phyloP scores from a whole-genome alignment of 2,329 filamentous ascomycete genomes.

The Colletotrichum gloeosporioides region DNA sequence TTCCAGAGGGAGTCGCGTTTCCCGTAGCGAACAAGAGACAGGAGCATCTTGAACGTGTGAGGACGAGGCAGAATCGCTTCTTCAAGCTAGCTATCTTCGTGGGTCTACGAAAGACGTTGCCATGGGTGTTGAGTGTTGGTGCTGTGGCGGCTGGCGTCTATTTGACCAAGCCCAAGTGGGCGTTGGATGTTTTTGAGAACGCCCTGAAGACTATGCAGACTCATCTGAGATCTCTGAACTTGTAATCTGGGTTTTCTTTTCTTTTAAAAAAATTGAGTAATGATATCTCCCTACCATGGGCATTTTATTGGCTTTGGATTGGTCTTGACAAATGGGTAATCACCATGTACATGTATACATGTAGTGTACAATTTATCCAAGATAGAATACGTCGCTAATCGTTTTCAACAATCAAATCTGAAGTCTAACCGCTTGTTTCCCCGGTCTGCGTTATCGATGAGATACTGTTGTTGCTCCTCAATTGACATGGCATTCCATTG shows the following conservation, averaged over 20 bases:
- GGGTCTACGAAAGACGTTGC: not conserved
- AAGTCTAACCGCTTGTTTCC: slow-evolving; percentile 44
- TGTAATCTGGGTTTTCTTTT: not conserved
- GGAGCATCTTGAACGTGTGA: slow-evolving; percentile 12
- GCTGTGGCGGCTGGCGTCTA: not conserved
- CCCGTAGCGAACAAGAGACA: slow-evolving; percentile 35
- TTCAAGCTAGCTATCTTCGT: not conserved
- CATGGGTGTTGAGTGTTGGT: not conserved
- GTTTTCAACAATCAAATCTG: not conserved
- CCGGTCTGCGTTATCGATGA: slow-evolving; percentile 45
- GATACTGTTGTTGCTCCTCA: slow-evolving; percentile 30
- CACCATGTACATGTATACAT: not conserved
- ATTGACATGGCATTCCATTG: too few species aligned
- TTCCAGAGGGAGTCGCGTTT: slow-evolving; percentile 36
- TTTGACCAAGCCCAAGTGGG: not conserved
- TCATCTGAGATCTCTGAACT: not conserved
- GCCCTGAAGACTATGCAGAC: not conserved
- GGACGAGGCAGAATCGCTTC: slow-evolving; percentile 3
- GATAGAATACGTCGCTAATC: rapidly evolving
- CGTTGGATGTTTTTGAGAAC: not conserved
- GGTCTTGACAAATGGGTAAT: not conserved
- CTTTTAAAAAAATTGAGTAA: not conserved
- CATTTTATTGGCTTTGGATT: not conserved
- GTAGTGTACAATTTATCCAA: too few species aligned
- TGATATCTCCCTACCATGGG: not conserved